Conservation (phyloP, 805 yeast genomes). For the Helenozyma rhizophorensis region DNA sequence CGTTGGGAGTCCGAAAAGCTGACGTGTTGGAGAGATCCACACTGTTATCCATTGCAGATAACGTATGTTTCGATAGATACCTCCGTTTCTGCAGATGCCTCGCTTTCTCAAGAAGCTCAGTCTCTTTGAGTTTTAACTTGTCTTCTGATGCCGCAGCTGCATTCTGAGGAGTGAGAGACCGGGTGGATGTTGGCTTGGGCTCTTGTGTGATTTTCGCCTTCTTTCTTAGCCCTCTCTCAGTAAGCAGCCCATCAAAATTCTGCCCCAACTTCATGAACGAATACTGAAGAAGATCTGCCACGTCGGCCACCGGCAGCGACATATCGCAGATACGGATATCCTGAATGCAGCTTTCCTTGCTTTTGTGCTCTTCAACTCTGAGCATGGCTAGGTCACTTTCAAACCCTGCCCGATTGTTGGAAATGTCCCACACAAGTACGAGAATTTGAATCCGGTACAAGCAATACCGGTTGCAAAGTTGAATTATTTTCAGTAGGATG, state of each 20-base stretch:
- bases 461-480: constrained; percentile 31
- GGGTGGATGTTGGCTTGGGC: constrained; percentile 1
- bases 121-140: constrained; percentile 17
- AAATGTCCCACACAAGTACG: constrained; percentile 40
- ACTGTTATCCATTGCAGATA: constrained; percentile 4
- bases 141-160: constrained; percentile 1
- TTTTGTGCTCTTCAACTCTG: constrained; percentile 7
- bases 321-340: constrained; percentile 30
- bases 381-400: constrained; percentile 17
- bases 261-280: constrained; percentile 20
- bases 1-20: constrained; percentile 10
- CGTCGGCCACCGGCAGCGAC: constrained; percentile 22
- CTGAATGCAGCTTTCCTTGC: constrained; percentile 12
- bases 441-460: constrained; percentile 37
- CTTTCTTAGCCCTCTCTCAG: constrained; percentile 22
- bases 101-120: constrained; percentile 23
- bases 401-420: constrained; percentile 12
- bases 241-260: constrained; percentile 25
- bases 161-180: no score
- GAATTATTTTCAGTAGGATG: constrained; percentile 31
- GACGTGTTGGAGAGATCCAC: constrained; percentile 11
- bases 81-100: constrained; percentile 25
- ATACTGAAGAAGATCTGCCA: constrained; percentile 21
- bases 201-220: constrained; percentile 15
- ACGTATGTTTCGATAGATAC: constrained; percentile 29